These are phyloP conservation scores for Phoenix roebelenii DNA, from an alignment of 176 grass and related monocot species.

Conservation along the genomic window DNA sequence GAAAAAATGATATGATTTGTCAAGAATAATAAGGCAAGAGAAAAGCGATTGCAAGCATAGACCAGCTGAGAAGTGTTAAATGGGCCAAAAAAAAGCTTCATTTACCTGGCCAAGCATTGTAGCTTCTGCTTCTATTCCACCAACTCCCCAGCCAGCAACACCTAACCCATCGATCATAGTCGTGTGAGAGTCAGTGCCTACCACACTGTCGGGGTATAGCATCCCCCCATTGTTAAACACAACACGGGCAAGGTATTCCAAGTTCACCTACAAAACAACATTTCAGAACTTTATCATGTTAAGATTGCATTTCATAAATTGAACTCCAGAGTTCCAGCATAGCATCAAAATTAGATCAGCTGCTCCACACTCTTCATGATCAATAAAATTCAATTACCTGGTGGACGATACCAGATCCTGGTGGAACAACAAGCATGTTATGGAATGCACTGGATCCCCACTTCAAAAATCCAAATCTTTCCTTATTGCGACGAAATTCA, in stretches of 20 bases:
- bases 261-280: slow-evolving; percentile 53
- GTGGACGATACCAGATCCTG: slow-evolving; percentile 96
- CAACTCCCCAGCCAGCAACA: slow-evolving; percentile 97
- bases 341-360: too few species aligned
- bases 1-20: too few species aligned
- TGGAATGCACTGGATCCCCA: slow-evolving; percentile 89
- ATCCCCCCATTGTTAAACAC: slow-evolving; percentile 85
- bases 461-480: slow-evolving; percentile 86
- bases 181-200: slow-evolving; percentile 88
- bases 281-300: too few species aligned
- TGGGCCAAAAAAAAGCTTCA: not conserved
- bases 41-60: too few species aligned
- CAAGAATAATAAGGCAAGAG: too few species aligned
- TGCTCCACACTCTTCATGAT: not conserved
- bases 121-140: slow-evolving; percentile 95
- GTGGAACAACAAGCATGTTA: slow-evolving; percentile 99
- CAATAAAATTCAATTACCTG: slow-evolving; percentile 43
- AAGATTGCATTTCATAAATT: too few species aligned
- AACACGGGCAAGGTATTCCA: slow-evolving; percentile 91
- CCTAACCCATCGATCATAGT: slow-evolving; percentile 97
- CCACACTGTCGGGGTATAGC: slow-evolving; percentile 94
- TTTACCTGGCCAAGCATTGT: slow-evolving; percentile 91
- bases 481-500: slow-evolving; percentile 88
- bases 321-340: too few species aligned
- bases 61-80: too few species aligned